Evolutionary conservation across 371 early-diverging fungal species (phyloP), one percentile per base, ranked within the genome.

Genomic region (Mortierella sp.): DNA sequence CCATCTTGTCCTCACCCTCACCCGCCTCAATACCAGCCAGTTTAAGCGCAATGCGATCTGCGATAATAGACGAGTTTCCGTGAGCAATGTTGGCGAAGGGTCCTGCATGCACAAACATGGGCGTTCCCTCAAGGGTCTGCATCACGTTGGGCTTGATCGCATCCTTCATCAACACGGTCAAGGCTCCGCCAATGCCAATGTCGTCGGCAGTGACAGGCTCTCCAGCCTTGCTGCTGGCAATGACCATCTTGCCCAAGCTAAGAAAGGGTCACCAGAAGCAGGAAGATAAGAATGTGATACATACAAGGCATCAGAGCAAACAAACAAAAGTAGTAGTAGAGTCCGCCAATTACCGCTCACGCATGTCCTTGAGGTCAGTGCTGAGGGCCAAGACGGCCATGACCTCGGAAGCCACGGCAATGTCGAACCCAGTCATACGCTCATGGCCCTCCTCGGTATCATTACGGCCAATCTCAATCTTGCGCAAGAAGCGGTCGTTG

Each of bases 61-160:
- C 97, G 44, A 98, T 79, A 55, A 98, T 90, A 6, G 96, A 96
- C 23, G 93, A 93, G 84, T 97, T 97, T 34, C 98, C 98, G 67
- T 96, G 96, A 8, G 98, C 98, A 82, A 98, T 97, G 86, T 98
- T 98, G 76, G 98, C 98, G 71, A 98, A 98, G 4, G 98, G 98
- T 30, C 98, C 98, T 23, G 98, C 97, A 69, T 98, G 98, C 8
- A 98, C 97, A 83, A 98, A 92, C 37, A 97, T 96, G 9, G 98
- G 97, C 12, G 97, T 97, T 28, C 98, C 98, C 82, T 97, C 98
- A 14, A 98, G 84, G 0, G 98, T 97, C 81, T 98, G 98, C 98
- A 98, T 97, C 78, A 98, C 83, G 56, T 94, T 98, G 19, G 98
- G 98, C 82, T 93, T 96, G 81, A 98, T 94, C 37, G 98, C 97